Evolutionary conservation across 192 early-diverging fungal genomes (phyloP).

Genomic region (Paraglomus occultum): DNA sequence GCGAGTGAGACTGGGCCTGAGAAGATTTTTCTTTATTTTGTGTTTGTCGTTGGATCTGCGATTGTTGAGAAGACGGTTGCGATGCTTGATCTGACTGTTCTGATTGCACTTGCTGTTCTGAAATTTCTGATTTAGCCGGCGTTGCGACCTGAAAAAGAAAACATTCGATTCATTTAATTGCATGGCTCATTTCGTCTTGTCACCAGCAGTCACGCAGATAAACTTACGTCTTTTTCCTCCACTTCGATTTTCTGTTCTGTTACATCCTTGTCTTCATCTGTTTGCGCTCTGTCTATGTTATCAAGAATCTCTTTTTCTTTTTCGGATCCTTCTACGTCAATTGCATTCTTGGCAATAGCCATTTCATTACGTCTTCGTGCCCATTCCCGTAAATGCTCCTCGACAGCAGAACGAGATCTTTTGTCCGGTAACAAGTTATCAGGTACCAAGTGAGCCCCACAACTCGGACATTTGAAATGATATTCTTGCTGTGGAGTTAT

Average conservation of each 20-base stretch:
- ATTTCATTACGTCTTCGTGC: slow-evolving; percentile 33
- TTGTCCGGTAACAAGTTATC: slow-evolving; percentile 56
- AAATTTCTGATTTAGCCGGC: not conserved
- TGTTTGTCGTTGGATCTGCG: not conserved
- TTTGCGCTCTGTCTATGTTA: not conserved
- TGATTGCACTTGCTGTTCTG: slow-evolving; percentile 14
- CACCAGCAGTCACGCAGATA: too few relatives aligned
- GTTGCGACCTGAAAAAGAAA: not conserved
- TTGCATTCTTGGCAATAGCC: slow-evolving; percentile 14
- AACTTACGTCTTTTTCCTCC: too few relatives aligned
- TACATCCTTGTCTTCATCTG: too few relatives aligned
- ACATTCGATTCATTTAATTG: not conserved
- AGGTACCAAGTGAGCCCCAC: slow-evolving; percentile 46
- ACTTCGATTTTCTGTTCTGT: too few relatives aligned
- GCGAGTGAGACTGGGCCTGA: not conserved
- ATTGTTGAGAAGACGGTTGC: slow-evolving; percentile 4
- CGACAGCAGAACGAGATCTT: slow-evolving; percentile 50
- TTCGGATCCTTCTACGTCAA: not conserved
- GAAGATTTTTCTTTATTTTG: too few relatives aligned
- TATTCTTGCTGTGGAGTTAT: slow-evolving; percentile 44
- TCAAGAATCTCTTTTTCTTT: not conserved
- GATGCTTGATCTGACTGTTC: not conserved
- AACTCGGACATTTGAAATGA: slow-evolving; percentile 59
- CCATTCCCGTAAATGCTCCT: slow-evolving; percentile 49
- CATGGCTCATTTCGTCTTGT: too few relatives aligned